A percentile compares a stretch with the other conserved stretches of the same genome.
These are phyloP conservation scores for Candida loeiensis DNA, from an alignment of 805 yeast species.

Conservation along the genomic window DNA sequence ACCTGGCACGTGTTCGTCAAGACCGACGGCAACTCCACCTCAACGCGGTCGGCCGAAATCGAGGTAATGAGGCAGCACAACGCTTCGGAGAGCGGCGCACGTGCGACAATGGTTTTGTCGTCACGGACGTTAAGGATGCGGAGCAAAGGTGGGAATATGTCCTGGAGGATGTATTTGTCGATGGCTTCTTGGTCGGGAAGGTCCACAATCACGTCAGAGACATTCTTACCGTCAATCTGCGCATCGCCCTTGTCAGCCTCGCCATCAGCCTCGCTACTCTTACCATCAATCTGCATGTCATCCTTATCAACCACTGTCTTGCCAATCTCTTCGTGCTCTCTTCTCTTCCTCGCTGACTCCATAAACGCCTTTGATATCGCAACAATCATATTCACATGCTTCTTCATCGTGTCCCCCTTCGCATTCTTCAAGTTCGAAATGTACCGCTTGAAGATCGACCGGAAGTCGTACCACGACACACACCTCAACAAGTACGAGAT, in stretches of 20 bases:
- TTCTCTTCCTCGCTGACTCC: conserved; percentile 25
- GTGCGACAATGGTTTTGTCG: conserved; percentile 70
- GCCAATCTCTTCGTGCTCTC: conserved; percentile 10
- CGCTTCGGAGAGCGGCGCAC: conserved; percentile 82
- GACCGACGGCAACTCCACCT: conserved; percentile 69
- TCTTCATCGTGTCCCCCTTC: conserved; percentile 47
- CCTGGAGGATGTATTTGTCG: conserved; percentile 46
- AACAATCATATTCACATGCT: conserved; percentile 55
- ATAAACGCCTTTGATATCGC: conserved; percentile 50
- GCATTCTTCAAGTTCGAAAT: conserved; percentile 40
- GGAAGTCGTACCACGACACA: conserved; percentile 76
- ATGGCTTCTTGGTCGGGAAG: conserved; percentile 27
- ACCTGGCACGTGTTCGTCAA: conserved; percentile 87
- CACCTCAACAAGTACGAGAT: conserved; percentile 56
- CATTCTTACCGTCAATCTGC: background rate
- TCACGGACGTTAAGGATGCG: conserved; percentile 60
- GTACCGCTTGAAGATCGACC: conserved; percentile 70
- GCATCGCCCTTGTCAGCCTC: background rate
- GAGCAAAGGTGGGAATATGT: conserved; percentile 59
- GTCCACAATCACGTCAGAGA: conserved; percentile 19
- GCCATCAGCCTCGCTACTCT: background rate
- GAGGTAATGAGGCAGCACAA: conserved; percentile 64
- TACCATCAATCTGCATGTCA: background rate
- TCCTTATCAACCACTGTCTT: background rate
- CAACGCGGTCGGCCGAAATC: conserved; percentile 53